Evolutionary conservation across 1,139 yeast genomes (phyloP), one percentile per base, ranked within the genome.

Genomic region (Taphrina confusa): DNA sequence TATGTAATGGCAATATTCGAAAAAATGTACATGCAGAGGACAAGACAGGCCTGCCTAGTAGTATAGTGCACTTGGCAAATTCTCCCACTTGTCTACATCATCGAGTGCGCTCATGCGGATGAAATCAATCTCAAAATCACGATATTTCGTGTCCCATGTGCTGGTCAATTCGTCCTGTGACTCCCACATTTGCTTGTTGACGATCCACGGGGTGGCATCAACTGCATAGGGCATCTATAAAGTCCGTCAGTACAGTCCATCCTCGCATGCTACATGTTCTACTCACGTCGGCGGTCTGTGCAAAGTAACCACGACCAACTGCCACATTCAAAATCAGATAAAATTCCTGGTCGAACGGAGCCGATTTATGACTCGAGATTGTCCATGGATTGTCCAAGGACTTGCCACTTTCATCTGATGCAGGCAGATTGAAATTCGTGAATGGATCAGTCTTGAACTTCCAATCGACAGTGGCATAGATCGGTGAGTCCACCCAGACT

Each of bases 331-430:
- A 39, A 25, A 64, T 61, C 49, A 64, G 31, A 46, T 61, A 63
- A 27, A 64, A 64, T 18, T 60, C 62, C 50, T 63, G 62, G 54
- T 64, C 66, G 16, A 64, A 64, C 14, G 66, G 66, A 27, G 66
- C 64, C 8, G 60, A 47, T 23, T 36, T 28, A 40, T 36, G 42
- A 27, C 36, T 57, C 5, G 64, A 61, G 28, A 54, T 45, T 11
- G 27, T 34, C 34, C 51, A 23, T 4, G 64, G 65, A 28, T 62
- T 57, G 12, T 27, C 47, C 42, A 64, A 11, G 5, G 62, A 23
- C 12, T 57, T 46, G 30, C 64, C 64, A 42, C 61, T 56, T 11
- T n/a, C 42, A 8, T 40, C n/a, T 58, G 60, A 5, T 16, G 42
- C 18, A 12, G 37, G 62, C 61, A 64, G 42, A 57, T 58, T 51